Evolutionary conservation across 257 asterid genomes (phyloP).

Genomic region (Orobanche coerulescens): DNA sequence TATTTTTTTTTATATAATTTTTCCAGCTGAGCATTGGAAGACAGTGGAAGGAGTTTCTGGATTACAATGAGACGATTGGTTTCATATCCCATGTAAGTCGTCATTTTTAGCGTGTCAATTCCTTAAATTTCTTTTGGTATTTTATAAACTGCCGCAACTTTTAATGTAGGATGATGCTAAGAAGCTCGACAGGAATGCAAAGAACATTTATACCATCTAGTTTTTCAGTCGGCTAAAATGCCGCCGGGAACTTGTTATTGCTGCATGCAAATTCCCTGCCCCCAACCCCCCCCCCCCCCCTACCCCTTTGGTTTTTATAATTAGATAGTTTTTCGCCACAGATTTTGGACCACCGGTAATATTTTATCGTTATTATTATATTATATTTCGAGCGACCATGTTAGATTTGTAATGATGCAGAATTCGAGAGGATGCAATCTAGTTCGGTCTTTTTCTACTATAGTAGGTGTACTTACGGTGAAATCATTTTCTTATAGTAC

Average conservation of each 20-base stretch:
- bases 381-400: background rate
- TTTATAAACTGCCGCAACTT: background rate
- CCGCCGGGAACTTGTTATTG: background rate
- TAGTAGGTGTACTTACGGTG: background rate
- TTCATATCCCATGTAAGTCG: constrained; percentile 67
- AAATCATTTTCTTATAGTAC: too few relatives aligned
- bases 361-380: background rate
- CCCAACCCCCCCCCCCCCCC: too few relatives aligned
- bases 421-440: background rate
- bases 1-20: too few relatives aligned
- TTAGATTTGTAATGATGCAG: background rate
- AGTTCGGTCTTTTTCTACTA: background rate
- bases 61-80: constrained; percentile 63
- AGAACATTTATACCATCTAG: constrained; percentile 51
- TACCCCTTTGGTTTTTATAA: constrained; percentile 6
- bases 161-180: constrained; percentile 65
- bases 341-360: background rate
- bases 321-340: background rate
- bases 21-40: constrained; percentile 80
- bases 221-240: background rate
- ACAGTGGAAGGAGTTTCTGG: constrained; percentile 90
- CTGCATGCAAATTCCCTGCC: background rate
- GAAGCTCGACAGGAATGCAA: constrained; percentile 54
- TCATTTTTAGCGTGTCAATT: background rate
- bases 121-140: background rate